Evolutionary conservation across 2,329 filamentous ascomycete species (phyloP).

Genomic region (Verticillium nubilum): DNA sequence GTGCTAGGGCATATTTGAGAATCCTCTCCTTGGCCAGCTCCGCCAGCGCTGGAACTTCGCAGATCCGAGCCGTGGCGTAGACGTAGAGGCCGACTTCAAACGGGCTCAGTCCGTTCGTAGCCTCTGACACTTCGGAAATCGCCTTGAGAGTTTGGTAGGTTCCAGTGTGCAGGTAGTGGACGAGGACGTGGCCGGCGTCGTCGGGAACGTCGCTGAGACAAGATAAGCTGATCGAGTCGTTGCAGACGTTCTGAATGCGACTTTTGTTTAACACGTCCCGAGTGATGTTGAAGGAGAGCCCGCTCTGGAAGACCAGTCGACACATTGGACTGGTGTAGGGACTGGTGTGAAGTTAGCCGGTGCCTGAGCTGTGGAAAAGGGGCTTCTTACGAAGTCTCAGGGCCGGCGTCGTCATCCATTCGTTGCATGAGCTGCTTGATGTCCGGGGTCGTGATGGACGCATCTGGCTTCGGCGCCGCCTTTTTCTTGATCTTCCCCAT

Average conservation of each 20-base stretch:
- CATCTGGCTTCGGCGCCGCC: no score
- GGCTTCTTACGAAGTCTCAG: neutral
- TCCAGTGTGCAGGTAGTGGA: slow-evolving; percentile 6
- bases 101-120: neutral
- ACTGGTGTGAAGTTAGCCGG: neutral
- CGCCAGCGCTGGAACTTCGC: neutral
- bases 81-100: neutral
- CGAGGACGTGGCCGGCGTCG: slow-evolving; percentile 2
- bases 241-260: neutral
- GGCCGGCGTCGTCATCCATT: slow-evolving; percentile 10
- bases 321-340: slow-evolving; percentile 1
- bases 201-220: neutral
- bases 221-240: neutral
- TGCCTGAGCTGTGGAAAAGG: neutral
- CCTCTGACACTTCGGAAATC: neutral
- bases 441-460: no score
- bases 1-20: neutral
- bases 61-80: slow-evolving; percentile 1
- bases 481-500: no score
- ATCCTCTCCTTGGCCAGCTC: slow-evolving; percentile 1
- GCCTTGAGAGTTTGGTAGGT: slow-evolving; percentile 2
- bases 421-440: no score
- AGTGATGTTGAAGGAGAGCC: neutral
- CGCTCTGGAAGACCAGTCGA: neutral
- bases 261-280: neutral